Evolutionary conservation across 805 yeast species (phyloP).

Genomic region (Deakozyma indianensis): DNA sequence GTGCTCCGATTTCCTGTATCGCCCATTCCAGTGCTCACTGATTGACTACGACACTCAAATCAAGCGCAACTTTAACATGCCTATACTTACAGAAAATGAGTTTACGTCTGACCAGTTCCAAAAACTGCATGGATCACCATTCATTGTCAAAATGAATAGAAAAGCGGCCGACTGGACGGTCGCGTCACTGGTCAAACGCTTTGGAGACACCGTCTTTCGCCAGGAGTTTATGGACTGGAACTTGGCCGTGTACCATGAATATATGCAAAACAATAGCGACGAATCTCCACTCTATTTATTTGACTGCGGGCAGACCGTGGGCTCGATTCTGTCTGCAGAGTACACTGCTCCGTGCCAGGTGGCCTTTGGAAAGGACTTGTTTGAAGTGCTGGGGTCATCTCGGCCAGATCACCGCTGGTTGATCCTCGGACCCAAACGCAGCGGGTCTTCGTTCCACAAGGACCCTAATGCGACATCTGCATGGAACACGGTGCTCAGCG

Average conservation of each 20-base stretch:
- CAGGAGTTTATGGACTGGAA: slow-evolving; percentile 84
- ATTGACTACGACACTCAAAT: slow-evolving; percentile 42
- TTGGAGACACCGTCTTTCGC: slow-evolving; percentile 50
- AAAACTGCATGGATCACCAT: slow-evolving; percentile 42
- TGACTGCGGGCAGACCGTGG: slow-evolving; percentile 66
- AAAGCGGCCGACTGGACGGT: slow-evolving; percentile 58
- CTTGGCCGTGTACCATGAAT: slow-evolving; percentile 42
- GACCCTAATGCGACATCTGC: slow-evolving; percentile 88
- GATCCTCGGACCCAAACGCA: slow-evolving; percentile 66
- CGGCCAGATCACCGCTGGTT: slow-evolving; percentile 91
- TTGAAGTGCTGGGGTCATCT: slow-evolving; percentile 34
- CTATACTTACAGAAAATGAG: slow-evolving; percentile 22
- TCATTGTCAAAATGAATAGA: slow-evolving; percentile 32
- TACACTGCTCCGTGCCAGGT: slow-evolving; percentile 33
- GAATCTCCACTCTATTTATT: slow-evolving; percentile 78
- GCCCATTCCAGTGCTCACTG: slow-evolving; percentile 74
- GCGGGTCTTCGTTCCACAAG: slow-evolving; percentile 85
- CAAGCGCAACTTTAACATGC: slow-evolving; percentile 28
- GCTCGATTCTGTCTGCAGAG: slow-evolving; percentile 38
- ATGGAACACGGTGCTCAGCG: slow-evolving; percentile 71
- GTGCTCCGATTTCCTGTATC: slow-evolving; percentile 64
- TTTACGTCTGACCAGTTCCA: slow-evolving; percentile 33
- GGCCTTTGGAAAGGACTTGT: slow-evolving; percentile 34
- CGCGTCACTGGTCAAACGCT: slow-evolving; percentile 32
- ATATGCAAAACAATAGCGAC: slow-evolving; percentile 48